Evolutionary conservation across 441 rosid genomes (phyloP).

Genomic region (Erodium chrysanthum): DNA sequence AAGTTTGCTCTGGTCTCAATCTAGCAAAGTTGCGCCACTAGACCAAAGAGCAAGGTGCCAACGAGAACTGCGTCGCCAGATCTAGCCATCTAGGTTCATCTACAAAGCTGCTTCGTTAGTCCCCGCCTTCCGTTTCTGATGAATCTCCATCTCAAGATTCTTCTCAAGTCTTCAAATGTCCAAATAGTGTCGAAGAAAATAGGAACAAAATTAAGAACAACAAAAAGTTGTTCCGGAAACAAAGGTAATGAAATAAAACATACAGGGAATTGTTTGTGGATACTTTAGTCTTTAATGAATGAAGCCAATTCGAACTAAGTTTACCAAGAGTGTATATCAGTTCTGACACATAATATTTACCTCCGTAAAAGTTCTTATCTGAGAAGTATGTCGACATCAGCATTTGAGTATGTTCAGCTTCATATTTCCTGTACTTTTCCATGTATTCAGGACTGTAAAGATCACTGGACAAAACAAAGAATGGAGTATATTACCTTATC

Average conservation of each 20-base stretch:
- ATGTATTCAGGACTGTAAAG: constrained; percentile 1
- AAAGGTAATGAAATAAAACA: background rate
- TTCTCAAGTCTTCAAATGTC: background rate
- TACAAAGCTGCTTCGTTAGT: no score
- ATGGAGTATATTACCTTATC: background rate
- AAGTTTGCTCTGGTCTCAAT: no score
- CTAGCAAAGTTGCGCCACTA: no score
- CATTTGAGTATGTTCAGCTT: background rate
- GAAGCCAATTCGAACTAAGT: background rate
- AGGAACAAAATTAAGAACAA: background rate
- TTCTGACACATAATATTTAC: background rate
- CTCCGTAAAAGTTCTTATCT: background rate
- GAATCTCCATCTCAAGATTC: no score
- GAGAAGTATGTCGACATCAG: background rate
- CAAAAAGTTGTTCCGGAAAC: background rate
- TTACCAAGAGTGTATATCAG: background rate
- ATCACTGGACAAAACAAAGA: background rate
- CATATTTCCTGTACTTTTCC: constrained; percentile 2
- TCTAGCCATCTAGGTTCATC: no score
- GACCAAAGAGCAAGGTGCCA: no score
- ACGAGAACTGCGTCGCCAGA: no score
- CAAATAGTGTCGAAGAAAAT: background rate
- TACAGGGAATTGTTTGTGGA: background rate
- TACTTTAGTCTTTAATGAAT: background rate
- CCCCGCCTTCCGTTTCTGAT: no score